Percentiles rank a stretch among this genome's conserved stretches.
Evolutionary conservation across 2,329 filamentous ascomycete genomes (phyloP).

Genomic region (Fusarium nodosum): DNA sequence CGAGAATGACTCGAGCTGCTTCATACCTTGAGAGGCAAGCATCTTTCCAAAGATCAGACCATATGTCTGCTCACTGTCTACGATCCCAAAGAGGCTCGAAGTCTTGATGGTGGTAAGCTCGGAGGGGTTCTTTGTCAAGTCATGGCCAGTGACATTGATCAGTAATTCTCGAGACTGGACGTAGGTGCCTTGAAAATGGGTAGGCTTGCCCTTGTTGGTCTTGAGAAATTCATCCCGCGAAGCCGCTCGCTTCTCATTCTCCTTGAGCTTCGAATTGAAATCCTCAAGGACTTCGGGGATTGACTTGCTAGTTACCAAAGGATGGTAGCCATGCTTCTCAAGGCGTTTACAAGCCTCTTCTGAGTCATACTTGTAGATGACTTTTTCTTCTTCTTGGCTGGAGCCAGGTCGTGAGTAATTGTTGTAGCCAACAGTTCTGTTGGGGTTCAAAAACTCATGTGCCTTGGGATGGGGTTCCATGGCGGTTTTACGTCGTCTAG

Average conservation of each 20-base stretch:
- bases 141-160: neutral
- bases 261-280: neutral
- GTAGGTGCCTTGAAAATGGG: neutral
- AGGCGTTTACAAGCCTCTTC: neutral
- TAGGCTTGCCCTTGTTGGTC: neutral
- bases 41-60: conserved; percentile 28
- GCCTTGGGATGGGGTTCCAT: neutral
- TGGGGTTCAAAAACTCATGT: neutral
- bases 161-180: neutral
- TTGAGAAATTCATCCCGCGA: neutral
- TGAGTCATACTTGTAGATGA: neutral
- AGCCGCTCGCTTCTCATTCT: neutral
- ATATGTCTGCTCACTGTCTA: conserved; percentile 30
- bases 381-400: neutral
- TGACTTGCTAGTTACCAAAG: conserved; percentile 1
- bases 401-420: neutral
- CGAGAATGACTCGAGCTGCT: conserved; percentile 43
- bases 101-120: neutral
- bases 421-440: too few species aligned
- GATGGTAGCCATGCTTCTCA: conserved; percentile 2
- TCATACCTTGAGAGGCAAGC: conserved; percentile 44
- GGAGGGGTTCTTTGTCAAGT: neutral
- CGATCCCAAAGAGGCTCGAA: neutral
- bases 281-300: conserved; percentile 1
- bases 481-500: neutral